Conservation (phyloP, 1,284 basidiomycete species). For the Exsudoporus floridanus region DNA sequence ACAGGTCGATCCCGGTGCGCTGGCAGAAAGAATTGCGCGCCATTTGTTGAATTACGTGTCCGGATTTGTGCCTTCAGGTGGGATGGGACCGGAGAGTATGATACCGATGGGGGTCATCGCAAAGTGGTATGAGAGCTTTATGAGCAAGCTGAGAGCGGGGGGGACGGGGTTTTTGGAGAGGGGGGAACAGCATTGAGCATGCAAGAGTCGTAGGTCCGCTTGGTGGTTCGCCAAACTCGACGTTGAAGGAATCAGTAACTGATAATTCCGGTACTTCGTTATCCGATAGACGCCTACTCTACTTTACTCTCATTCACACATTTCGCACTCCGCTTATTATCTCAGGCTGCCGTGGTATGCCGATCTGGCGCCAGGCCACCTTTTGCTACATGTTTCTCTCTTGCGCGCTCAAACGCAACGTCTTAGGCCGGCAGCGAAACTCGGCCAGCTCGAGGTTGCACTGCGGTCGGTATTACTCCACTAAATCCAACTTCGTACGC, state of each 20-base stretch:
- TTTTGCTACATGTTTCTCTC: slow-evolving; percentile 13
- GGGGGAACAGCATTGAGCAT: slow-evolving; percentile 41
- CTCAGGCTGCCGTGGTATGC: too few species aligned
- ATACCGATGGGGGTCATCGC: slow-evolving; percentile 77
- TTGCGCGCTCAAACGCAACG: slow-evolving; percentile 1
- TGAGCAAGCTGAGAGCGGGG: slow-evolving; percentile 67
- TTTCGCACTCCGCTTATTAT: too few species aligned
- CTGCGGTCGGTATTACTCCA: slow-evolving; percentile 6
- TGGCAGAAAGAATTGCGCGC: slow-evolving; percentile 69
- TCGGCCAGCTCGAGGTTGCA: background rate
- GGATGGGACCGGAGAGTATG: slow-evolving; percentile 58
- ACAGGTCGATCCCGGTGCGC: slow-evolving; percentile 36
- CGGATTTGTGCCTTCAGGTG: slow-evolving; percentile 62
- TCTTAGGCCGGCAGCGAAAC: background rate
- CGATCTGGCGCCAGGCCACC: too few species aligned
- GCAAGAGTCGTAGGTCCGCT: background rate
- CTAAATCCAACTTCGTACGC: slow-evolving; percentile 29
- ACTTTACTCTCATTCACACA: too few species aligned
- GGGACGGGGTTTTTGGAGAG: slow-evolving; percentile 78
- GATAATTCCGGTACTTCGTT: too few species aligned
- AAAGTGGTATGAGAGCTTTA: slow-evolving; percentile 81
- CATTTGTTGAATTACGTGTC: slow-evolving; percentile 85
- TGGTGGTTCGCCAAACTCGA: background rate
- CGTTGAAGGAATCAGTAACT: background rate
- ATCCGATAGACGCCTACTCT: too few species aligned